Evolutionary conservation across 495 filamentous ascomycete genomes (phyloP), one percentile per base, ranked within the genome.

Genomic region (Pyrenopolyporus hunteri): DNA sequence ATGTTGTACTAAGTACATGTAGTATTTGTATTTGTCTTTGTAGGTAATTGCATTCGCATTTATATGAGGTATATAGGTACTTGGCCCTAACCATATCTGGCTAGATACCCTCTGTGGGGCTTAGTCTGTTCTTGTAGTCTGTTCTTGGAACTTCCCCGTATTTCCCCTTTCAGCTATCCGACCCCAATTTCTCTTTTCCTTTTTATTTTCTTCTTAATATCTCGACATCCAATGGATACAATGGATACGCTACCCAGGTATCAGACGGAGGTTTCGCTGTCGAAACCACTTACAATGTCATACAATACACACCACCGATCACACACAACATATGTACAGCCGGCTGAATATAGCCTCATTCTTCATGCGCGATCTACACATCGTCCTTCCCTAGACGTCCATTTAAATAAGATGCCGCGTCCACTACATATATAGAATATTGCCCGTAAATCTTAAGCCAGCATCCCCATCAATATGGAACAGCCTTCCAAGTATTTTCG

Each of bases 311-410:
- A 9, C 26, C 26, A 29, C 26, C n/a, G n/a, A n/a, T 29, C 26
- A 53, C 40, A 40, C 19, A 14, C 29, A 19, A 47, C 5, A n/a
- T 16, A 32, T 6, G 22, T 31, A 33, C 29, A 35, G 22, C 57
- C 63, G 57, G 57, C 42, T 61, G 63, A 61, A 60, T 66, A 66
- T 46, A 61, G 63, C 52, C 57, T 66, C 57, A 57, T 52, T 35
- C n/a, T n/a, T 52, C 16, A 16, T 57, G 13, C 17, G 37, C 16
- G 44, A 51, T 23, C 6, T 22, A 48, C 32, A 32, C 49, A 20
- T 31, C n/a, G 31, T 46, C 17, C 19, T 50, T 19, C 23, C 54
- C 16, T 13, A 28, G 9, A 32, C 4, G 36, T 37, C 35, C 36
- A n/a, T 42, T 43, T 48, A 48, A 56, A 44, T 39, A 42, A 46